Evolutionary conservation across 1,139 yeast genomes (phyloP).

Genomic region (Saccharomycopsis hybrid): DNA sequence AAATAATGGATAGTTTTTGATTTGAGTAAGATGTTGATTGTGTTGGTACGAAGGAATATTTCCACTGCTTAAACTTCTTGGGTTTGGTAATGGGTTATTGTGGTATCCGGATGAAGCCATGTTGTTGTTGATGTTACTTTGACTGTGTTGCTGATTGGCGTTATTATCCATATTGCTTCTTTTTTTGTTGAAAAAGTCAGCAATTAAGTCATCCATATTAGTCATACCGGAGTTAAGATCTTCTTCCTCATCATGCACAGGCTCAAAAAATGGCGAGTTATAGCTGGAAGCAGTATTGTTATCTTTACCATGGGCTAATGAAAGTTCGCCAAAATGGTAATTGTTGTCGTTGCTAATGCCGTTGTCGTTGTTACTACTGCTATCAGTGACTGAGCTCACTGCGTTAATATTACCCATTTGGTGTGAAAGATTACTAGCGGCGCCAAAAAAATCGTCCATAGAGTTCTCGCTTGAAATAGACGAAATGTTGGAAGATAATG

Average conservation of each 20-base stretch:
- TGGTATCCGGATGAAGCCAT: too few species aligned
- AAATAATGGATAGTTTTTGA: too few species aligned
- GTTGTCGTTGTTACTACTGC: slow-evolving; percentile 2
- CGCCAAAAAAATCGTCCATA: slow-evolving; percentile 7
- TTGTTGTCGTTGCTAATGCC: not conserved
- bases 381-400: too few species aligned
- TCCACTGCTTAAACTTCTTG: too few species aligned
- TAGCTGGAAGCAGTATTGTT: not conserved
- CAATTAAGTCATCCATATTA: slow-evolving; percentile 1
- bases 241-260: slow-evolving; percentile 8
- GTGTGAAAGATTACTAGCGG: not conserved
- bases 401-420: too few species aligned
- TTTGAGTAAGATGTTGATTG: too few species aligned
- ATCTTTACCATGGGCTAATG: not conserved
- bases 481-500: not conserved
- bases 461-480: slow-evolving; percentile 3
- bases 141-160: not conserved
- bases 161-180: too few species aligned
- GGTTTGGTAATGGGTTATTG: too few species aligned
- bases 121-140: too few species aligned
- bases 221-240: not conserved
- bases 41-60: too few species aligned
- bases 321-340: not conserved
- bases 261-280: slow-evolving; percentile 12
- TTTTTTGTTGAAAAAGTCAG: slow-evolving; percentile 10